A percentile compares a stretch with the other conserved stretches of the same genome.
These are phyloP conservation scores for Monilinia polystroma DNA, from an alignment of 2,329 filamentous ascomycete species.

Conservation along the genomic window DNA sequence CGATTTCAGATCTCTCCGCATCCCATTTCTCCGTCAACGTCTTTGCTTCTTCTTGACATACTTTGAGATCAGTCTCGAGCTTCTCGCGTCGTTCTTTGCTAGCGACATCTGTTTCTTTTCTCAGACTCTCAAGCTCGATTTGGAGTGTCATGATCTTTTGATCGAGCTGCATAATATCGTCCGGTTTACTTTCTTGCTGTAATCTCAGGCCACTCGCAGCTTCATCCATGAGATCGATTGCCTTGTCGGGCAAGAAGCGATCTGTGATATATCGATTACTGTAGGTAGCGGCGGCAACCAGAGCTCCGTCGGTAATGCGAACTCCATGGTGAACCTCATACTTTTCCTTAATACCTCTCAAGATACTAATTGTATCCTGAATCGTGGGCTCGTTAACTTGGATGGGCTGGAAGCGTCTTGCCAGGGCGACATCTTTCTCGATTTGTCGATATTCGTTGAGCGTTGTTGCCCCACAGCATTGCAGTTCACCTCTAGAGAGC, in stretches of 20 bases:
- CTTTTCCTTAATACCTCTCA: constrained; percentile 94
- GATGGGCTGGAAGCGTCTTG: constrained; percentile 91
- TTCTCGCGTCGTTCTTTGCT: constrained; percentile 87
- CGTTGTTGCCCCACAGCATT: constrained; percentile 86
- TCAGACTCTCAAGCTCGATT: constrained; percentile 90
- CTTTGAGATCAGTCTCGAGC: constrained; percentile 72
- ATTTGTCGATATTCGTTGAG: constrained; percentile 89
- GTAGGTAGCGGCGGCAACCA: constrained; percentile 88
- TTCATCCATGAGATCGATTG: constrained; percentile 95
- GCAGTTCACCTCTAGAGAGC: constrained; percentile 85
- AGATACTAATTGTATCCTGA: constrained; percentile 89
- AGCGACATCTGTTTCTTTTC: constrained; percentile 89
- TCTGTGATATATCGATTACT: constrained; percentile 97
- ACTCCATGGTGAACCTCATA: constrained; percentile 98
- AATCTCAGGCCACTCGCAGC: constrained; percentile 85
- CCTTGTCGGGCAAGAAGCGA: constrained; percentile 93
- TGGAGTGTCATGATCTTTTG: constrained; percentile 97
- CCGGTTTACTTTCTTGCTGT: constrained; percentile 95
- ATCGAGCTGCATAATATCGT: constrained; percentile 88
- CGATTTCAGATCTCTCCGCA: constrained; percentile 81
- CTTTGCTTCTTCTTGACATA: constrained; percentile 73
- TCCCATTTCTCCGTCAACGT: constrained; percentile 83
- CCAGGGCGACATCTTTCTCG: constrained; percentile 92
- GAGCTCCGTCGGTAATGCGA: constrained; percentile 84
- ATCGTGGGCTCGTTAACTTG: constrained; percentile 89